These are phyloP conservation scores for Candida methanosorbosa DNA, from an alignment of 805 yeast species.

Conservation along the genomic window DNA sequence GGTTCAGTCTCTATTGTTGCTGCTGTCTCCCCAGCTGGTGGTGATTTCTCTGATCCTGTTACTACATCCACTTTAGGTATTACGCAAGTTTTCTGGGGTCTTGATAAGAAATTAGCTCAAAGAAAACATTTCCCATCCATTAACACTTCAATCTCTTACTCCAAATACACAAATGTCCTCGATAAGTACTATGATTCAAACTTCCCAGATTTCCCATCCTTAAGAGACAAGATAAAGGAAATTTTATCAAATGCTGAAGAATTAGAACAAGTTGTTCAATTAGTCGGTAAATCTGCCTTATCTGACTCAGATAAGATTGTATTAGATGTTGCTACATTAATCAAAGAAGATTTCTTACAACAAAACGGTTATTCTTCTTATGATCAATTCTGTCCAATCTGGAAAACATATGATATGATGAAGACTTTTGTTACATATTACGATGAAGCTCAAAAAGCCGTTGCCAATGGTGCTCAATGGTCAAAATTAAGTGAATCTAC, in stretches of 20 bases:
- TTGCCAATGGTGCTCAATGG: conserved; percentile 92
- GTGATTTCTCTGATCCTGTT: conserved; percentile 99
- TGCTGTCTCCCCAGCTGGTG: conserved; percentile 99
- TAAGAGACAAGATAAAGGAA: conserved; percentile 90
- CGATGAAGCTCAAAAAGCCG: conserved; percentile 97
- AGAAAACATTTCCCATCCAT: conserved; percentile 99
- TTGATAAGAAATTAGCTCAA: conserved; percentile 97
- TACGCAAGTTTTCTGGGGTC: conserved; percentile 99
- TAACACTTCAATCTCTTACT: conserved; percentile 92
- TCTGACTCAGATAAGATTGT: conserved; percentile 96
- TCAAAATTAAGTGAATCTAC: conserved; percentile 85
- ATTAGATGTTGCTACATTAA: conserved; percentile 81
- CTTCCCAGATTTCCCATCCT: conserved; percentile 84
- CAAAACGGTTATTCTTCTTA: conserved; percentile 98
- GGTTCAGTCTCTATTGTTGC: conserved; percentile 99
- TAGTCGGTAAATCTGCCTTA: conserved; percentile 97
- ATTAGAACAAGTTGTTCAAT: conserved; percentile 97
- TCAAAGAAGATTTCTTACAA: conserved; percentile 97
- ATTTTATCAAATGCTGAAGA: conserved; percentile 96
- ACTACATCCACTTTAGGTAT: conserved; percentile 98
- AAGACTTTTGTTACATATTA: conserved; percentile 83
- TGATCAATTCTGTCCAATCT: conserved; percentile 98
- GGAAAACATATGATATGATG: conserved; percentile 99
- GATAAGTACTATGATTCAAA: conserved; percentile 75
- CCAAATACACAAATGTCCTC: conserved; percentile 88